Evolutionary conservation across 805 yeast species (phyloP).

Genomic region (Saturnispora quitensis): DNA sequence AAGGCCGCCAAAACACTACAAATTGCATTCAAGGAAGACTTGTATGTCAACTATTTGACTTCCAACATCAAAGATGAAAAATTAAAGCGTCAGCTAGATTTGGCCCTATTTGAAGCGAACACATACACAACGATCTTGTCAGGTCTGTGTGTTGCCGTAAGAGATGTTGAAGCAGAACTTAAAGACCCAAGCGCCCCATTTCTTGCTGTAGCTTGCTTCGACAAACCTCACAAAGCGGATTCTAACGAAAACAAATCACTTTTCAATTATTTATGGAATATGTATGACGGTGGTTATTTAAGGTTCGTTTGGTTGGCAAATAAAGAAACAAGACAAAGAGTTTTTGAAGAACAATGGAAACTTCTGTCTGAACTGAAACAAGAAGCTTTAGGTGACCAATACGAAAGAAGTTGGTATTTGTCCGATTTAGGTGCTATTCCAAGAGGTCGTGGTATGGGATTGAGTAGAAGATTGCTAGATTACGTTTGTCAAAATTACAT

Average conservation of each 20-base stretch:
- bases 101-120: constrained; percentile 43
- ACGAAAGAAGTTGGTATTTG: constrained; percentile 43
- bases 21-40: constrained; percentile 46
- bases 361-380: constrained; percentile 36
- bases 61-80: constrained; percentile 30
- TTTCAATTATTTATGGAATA: constrained; percentile 25
- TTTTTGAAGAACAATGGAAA: constrained; percentile 41
- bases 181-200: constrained; percentile 35
- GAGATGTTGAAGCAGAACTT: constrained; percentile 39
- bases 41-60: constrained; percentile 42
- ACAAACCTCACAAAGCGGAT: constrained; percentile 21
- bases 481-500: constrained; percentile 13
- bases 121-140: constrained; percentile 42
- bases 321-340: constrained; percentile 39
- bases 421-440: constrained; percentile 52
- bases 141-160: constrained; percentile 42
- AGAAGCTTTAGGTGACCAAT: constrained; percentile 34
- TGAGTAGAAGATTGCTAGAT: constrained; percentile 39
- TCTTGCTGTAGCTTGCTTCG: constrained; percentile 47
- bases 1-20: constrained; percentile 47
- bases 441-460: constrained; percentile 49
- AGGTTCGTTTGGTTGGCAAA: constrained; percentile 29
- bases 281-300: constrained; percentile 28
- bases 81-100: constrained; percentile 34
- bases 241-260: constrained; percentile 22